Percentiles rank a stretch among this genome's conserved stretches.
phyloP scores from a whole-genome alignment of 805 yeast species.

The Hanseniaspora occidentalis region DNA sequence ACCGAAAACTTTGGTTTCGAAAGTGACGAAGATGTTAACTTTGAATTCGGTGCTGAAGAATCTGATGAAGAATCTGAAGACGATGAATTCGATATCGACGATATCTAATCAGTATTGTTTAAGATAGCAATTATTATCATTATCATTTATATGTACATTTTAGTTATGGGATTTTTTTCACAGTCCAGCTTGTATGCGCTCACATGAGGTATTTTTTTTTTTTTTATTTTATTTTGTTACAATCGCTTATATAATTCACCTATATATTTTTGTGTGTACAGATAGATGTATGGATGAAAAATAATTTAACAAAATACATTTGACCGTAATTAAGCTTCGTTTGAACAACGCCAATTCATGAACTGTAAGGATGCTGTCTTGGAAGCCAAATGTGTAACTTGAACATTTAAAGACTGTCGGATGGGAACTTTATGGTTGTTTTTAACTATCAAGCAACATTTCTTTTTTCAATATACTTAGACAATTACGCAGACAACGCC shows the following conservation, averaged over 20 bases:
- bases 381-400: too few species aligned
- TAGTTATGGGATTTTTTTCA: neutral
- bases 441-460: too few species aligned
- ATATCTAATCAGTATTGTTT: conserved; percentile 42
- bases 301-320: too few species aligned
- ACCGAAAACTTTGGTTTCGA: conserved; percentile 95
- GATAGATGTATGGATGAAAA: neutral
- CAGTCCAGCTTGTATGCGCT: neutral
- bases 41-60: conserved; percentile 92
- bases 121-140: neutral
- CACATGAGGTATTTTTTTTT: neutral
- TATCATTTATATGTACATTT: neutral
- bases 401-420: too few species aligned
- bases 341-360: too few species aligned
- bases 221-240: neutral
- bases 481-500: too few species aligned
- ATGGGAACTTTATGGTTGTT: too few species aligned
- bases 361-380: too few species aligned
- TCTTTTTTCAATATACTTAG: too few species aligned
- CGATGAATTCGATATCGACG: conserved; percentile 80
- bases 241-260: neutral
- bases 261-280: neutral
- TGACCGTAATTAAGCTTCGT: too few species aligned
- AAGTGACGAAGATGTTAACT: conserved; percentile 94
- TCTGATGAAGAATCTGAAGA: conserved; percentile 63